Conservation (phyloP, 352 stramenopile genomes). For the Phytophthora cryptogea region DNA sequence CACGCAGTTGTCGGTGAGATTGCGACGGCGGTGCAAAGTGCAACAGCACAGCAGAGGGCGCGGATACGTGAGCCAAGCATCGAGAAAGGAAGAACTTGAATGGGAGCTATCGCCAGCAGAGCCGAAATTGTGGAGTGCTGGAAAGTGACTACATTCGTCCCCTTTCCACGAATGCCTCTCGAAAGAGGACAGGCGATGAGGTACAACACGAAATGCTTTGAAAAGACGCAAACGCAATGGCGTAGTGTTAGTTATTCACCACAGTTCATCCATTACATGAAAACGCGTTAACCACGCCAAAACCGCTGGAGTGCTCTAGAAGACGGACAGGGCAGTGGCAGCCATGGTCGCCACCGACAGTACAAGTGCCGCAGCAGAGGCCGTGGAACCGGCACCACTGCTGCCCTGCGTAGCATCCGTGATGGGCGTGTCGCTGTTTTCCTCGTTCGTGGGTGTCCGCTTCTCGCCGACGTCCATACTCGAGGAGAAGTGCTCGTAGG, state of each 20-base stretch:
- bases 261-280: constrained; percentile 19
- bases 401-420: constrained; percentile 5
- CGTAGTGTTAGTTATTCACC: constrained; percentile 1
- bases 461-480: constrained; percentile 34
- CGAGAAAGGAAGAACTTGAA: not conserved
- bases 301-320: constrained; percentile 16
- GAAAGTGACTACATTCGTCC: not conserved
- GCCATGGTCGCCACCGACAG: constrained; percentile 27
- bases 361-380: constrained; percentile 12
- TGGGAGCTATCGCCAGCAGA: not conserved
- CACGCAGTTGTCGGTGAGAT: constrained; percentile 25
- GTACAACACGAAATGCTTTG: not conserved
- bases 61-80: constrained; percentile 39
- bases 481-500: constrained; percentile 23
- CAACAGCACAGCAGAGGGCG: constrained; percentile 1
- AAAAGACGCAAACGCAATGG: not conserved
- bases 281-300: not conserved
- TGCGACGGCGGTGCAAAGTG: not conserved
- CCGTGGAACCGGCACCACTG: constrained; percentile 12
- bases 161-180: not conserved
- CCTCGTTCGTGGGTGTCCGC: constrained; percentile 30
- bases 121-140: not conserved
- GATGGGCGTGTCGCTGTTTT: constrained; percentile 7
- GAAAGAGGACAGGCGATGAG: not conserved
- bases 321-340: constrained; percentile 22